Conservation (phyloP, 2,329 filamentous ascomycete species). For the Xylaria sp. region DNA sequence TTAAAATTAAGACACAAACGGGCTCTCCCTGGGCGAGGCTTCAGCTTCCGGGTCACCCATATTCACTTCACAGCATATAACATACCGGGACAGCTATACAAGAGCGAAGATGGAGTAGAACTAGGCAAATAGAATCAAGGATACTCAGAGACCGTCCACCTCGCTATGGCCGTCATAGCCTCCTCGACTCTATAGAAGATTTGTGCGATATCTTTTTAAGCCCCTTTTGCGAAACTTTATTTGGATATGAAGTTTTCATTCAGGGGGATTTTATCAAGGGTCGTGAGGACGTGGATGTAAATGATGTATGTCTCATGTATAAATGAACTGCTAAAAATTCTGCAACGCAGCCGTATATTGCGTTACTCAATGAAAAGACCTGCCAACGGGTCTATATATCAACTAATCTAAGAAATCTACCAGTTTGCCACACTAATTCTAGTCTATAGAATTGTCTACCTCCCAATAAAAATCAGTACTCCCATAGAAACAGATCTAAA, state of each 20-base stretch:
- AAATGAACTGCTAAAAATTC: background rate
- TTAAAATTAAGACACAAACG: no score
- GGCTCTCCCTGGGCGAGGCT: no score
- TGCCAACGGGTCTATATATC: slow-evolving; percentile 10
- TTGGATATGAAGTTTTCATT: no score
- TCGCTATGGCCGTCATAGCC: background rate
- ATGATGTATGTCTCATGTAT: background rate
- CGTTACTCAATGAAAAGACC: background rate
- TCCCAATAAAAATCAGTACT: background rate
- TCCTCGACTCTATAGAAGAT: background rate
- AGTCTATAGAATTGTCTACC: background rate
- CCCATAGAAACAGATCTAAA: slow-evolving; percentile 4
- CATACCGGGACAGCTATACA: no score
- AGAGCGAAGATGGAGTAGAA: background rate
- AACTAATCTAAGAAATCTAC: background rate
- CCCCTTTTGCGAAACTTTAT: no score
- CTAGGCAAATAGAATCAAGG: background rate
- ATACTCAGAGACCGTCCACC: background rate
- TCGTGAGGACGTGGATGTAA: no score
- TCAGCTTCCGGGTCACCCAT: no score
- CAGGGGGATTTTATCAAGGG: no score
- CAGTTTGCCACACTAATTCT: background rate
- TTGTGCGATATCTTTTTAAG: no score
- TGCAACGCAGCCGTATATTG: no score
- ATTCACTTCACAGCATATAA: no score